Evolutionary conservation across 1,284 basidiomycete genomes (phyloP).

Genomic region (Polyporus tsugae): DNA sequence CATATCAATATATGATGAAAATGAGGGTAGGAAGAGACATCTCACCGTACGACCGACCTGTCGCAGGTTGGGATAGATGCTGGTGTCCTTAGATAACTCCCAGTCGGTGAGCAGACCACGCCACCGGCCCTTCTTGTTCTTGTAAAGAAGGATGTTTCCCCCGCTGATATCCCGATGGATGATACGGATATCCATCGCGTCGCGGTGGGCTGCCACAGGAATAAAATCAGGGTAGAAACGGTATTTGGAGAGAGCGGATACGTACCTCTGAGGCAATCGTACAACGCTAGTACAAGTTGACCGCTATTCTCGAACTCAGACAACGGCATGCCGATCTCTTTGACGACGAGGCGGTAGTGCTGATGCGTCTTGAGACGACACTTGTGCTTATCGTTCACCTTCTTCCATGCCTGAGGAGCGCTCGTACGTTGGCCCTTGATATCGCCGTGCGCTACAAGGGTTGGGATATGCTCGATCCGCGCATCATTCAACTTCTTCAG

Average conservation of each 20-base stretch:
- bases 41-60: conserved; percentile 21
- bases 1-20: not conserved
- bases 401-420: not conserved
- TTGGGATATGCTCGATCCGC: conserved; percentile 30
- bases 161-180: conserved; percentile 26
- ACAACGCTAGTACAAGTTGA: not conserved
- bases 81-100: conserved; percentile 23
- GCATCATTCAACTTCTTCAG: conserved; percentile 25
- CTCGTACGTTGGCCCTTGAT: conserved; percentile 11
- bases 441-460: conserved; percentile 25
- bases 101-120: conserved; percentile 14
- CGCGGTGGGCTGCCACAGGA: not conserved
- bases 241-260: no score
- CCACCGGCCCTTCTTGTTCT: not conserved
- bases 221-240: no score
- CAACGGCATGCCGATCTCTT: conserved; percentile 25
- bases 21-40: not conserved
- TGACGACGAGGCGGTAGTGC: conserved; percentile 27
- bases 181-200: conserved; percentile 8
- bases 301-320: conserved; percentile 7
- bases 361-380: conserved; percentile 17
- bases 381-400: not conserved
- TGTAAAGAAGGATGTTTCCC: conserved; percentile 21
- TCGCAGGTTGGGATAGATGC: no score
- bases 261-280: conserved; percentile 9